Evolutionary conservation across 495 filamentous ascomycete species (phyloP).

Genomic region (Trichodelitschia bisporula): DNA sequence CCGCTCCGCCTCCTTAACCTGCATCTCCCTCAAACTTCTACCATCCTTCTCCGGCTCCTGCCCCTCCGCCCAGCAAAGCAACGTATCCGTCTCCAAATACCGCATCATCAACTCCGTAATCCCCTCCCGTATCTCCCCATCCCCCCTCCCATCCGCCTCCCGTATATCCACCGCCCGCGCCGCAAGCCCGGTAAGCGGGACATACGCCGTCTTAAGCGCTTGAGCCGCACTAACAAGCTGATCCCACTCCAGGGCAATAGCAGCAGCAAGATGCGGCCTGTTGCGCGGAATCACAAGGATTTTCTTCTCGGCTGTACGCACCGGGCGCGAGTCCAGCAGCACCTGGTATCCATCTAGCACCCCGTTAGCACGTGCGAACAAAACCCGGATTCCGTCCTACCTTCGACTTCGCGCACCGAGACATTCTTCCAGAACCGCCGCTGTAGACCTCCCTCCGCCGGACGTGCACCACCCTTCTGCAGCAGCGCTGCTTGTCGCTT

Average conservation of each 20-base stretch:
- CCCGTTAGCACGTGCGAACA: conserved; percentile 1
- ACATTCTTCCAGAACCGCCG: conserved; percentile 76
- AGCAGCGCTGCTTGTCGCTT: conserved; percentile 28
- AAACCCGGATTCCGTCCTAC: conserved; percentile 9
- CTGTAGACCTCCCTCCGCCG: conserved; percentile 22
- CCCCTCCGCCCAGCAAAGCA: conserved; percentile 80
- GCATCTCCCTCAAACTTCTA: conserved; percentile 43
- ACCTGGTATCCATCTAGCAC: conserved; percentile 37
- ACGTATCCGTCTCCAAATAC: conserved; percentile 76
- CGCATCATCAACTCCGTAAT: conserved; percentile 47
- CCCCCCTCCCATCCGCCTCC: conserved; percentile 31
- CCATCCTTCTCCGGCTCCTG: conserved; percentile 16
- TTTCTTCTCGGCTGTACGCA: conserved; percentile 48
- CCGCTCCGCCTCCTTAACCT: conserved; percentile 36
- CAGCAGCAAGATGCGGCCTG: conserved; percentile 65
- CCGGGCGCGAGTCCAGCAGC: conserved; percentile 53
- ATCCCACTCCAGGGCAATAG: conserved; percentile 85
- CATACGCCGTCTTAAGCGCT: conserved; percentile 50
- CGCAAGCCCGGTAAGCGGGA: conserved; percentile 69
- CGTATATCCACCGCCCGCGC: conserved; percentile 60
- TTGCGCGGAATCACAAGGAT: conserved; percentile 42
- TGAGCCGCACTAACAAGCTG: conserved; percentile 53
- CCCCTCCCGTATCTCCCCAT: conserved; percentile 22
- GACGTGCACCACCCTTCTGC: conserved; percentile 22
- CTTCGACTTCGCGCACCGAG: conserved; percentile 30